Evolutionary conservation across 202 grass and related monocot genomes (phyloP).

Genomic region (Tripidium arundinaceum): DNA sequence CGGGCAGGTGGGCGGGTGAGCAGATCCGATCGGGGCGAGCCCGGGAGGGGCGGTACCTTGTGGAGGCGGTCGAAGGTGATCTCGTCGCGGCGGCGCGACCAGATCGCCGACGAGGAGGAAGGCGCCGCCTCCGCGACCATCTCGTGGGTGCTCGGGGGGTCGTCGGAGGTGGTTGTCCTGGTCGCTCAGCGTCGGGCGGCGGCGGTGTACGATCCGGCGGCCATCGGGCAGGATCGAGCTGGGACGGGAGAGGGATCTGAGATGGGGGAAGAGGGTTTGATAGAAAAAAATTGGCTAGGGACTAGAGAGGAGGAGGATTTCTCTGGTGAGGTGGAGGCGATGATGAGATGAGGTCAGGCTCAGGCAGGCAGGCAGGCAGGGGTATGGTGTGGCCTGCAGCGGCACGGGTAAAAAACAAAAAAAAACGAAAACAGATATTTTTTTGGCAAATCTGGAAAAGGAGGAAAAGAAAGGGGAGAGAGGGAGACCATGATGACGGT

Average conservation of each 20-base stretch:
- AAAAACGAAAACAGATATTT: background rate
- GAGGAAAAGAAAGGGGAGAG: too few species aligned
- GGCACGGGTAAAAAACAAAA: background rate
- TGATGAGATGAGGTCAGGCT: conserved; percentile 23
- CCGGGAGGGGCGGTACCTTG: conserved; percentile 47
- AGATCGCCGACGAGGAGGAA: conserved; percentile 48
- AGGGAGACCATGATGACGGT: background rate
- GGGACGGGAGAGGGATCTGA: conserved; percentile 17
- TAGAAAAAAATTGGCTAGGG: conserved; percentile 1
- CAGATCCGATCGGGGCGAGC: conserved; percentile 40
- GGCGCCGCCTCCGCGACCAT: conserved; percentile 34
- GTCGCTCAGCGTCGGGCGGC: conserved; percentile 17
- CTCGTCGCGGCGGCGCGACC: conserved; percentile 65
- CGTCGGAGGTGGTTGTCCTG: background rate
- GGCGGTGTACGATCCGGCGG: background rate
- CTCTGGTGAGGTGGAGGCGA: conserved; percentile 32
- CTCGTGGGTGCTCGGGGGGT: background rate
- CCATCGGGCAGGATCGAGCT: conserved; percentile 10
- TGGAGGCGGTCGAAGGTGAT: conserved; percentile 83
- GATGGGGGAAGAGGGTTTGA: conserved; percentile 17
- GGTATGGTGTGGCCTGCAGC: conserved; percentile 16
- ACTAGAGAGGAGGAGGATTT: conserved; percentile 18
- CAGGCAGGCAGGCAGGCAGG: background rate
- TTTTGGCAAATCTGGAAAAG: background rate
- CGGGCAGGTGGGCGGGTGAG: background rate